A percentile compares a stretch with the other conserved stretches of the same genome.
phyloP scores from a whole-genome alignment of 2,329 filamentous ascomycete species.

The Neurospora sp. region DNA sequence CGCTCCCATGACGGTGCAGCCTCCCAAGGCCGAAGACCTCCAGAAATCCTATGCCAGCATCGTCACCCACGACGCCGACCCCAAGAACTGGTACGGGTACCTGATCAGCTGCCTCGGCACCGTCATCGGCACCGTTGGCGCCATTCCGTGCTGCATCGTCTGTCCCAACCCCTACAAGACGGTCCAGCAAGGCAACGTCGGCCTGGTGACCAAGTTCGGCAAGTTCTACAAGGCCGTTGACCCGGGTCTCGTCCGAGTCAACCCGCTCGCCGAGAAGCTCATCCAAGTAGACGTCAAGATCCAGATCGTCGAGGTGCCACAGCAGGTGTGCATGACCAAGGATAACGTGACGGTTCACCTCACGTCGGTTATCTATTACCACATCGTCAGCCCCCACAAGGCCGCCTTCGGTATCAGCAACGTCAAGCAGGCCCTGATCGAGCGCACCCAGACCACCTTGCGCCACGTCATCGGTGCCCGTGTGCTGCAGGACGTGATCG shows the following conservation, averaged over 20 bases:
- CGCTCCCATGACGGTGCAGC: conserved; percentile 61
- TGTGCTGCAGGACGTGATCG: conserved; percentile 94
- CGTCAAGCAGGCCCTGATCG: conserved; percentile 88
- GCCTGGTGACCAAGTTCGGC: conserved; percentile 91
- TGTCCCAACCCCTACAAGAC: conserved; percentile 96
- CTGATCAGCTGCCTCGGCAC: conserved; percentile 65
- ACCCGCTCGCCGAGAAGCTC: conserved; percentile 83
- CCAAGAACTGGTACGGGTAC: conserved; percentile 79
- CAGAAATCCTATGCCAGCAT: conserved; percentile 69
- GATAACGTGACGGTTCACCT: conserved; percentile 69
- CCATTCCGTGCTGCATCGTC: conserved; percentile 81
- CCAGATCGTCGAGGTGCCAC: conserved; percentile 91
- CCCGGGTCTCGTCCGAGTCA: conserved; percentile 93
- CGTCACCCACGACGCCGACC: conserved; percentile 54
- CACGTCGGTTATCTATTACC: conserved; percentile 64
- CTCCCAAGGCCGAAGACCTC: conserved; percentile 72
- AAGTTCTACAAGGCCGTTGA: conserved; percentile 92
- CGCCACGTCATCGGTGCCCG: conserved; percentile 94
- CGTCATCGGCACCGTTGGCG: conserved; percentile 68
- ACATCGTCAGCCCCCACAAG: conserved; percentile 91
- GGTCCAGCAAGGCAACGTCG: conserved; percentile 87
- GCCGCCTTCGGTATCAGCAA: conserved; percentile 94
- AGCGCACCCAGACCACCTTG: conserved; percentile 95
- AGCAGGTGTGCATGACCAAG: conserved; percentile 98
- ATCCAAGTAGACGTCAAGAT: conserved; percentile 98